Base-by-base conservation (phyloP, 2,329 filamentous ascomycete genomes). In the Colletotrichum godetiae region DNA sequence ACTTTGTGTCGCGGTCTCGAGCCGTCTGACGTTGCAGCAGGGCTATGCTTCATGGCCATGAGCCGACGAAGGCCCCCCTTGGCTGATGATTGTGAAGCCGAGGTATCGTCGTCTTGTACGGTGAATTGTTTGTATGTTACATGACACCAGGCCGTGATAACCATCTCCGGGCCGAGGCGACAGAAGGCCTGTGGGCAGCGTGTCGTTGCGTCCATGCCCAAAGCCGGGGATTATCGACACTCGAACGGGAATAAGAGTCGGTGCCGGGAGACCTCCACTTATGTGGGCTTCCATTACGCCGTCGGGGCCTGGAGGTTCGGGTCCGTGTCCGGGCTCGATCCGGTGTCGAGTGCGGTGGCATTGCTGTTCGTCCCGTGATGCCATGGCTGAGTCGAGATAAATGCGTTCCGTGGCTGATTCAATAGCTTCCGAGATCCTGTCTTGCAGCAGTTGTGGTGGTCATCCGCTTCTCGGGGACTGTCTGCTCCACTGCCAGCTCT, bases 371-470 rank as follows among this genome's bases (percentile, higher is more conserved):
- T 49, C 42, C 19, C 19, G 42, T 10, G 19, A n/a, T 10, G 42
- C 6, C 42, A 6, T 7, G 1, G 8, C 7, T n/a, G 0, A 4
- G 3, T 46, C 42, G 1, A 7, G 6, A 19, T 46, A 6, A 46
- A 19, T 19, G 19, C n/a, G 42, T 2, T n/a, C 42, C 3, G n/a
- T 4, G 42, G 42, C 42, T 46, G 42, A 10, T 19, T 46, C 7
- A 4, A 46, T n/a, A n/a, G 8, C 19, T 49, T 19, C 19, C 27
- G 4, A 27, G 27, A 27, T 27, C 27, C 27, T 27, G 27, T 27
- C 27, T 27, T 27, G 27, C 27, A 27, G 27, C 27, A 27, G 27
- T n/a, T 49, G 7, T 49, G 42, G 42, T 49, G 0, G 7, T 49
- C 8, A 10, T 15, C 42, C 15, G 19, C 42, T 49, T 49, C 42